These are phyloP conservation scores for Psilocybe cyanescens DNA, from an alignment of 768 basidiomycete species.

Conservation along the genomic window DNA sequence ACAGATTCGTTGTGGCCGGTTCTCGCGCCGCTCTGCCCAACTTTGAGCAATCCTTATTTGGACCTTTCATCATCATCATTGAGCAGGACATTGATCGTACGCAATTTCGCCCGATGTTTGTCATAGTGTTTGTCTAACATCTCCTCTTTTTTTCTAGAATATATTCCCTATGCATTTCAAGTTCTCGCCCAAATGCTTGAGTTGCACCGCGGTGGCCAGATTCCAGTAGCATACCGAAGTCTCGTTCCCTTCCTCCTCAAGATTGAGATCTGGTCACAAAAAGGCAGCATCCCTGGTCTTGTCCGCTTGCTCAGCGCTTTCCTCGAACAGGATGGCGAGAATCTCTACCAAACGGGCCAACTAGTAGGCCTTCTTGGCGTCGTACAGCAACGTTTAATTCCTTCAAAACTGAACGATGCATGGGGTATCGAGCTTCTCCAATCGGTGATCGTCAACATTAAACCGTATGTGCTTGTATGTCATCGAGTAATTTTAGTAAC, in stretches of 20 bases:
- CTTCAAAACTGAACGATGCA: slow-evolving; percentile 83
- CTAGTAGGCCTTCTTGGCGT: slow-evolving; percentile 83
- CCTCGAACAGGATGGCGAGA: slow-evolving; percentile 66
- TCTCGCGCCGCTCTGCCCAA: slow-evolving; percentile 65
- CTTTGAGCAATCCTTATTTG: slow-evolving; percentile 85
- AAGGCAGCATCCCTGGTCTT: slow-evolving; percentile 93
- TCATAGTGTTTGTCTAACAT: not conserved
- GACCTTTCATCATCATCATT: slow-evolving; percentile 85
- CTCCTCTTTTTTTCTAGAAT: slow-evolving; percentile 61
- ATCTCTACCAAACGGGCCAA: slow-evolving; percentile 75
- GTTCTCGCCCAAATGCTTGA: slow-evolving; percentile 95
- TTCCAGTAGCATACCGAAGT: slow-evolving; percentile 79
- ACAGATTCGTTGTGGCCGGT: slow-evolving; percentile 80
- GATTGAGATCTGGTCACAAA: slow-evolving; percentile 88
- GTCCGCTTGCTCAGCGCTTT: slow-evolving; percentile 88
- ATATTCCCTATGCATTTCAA: slow-evolving; percentile 97
- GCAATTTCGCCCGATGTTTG: slow-evolving; percentile 22
- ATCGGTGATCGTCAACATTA: slow-evolving; percentile 70
- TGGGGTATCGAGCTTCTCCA: slow-evolving; percentile 93
- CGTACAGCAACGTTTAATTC: slow-evolving; percentile 87
- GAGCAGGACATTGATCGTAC: slow-evolving; percentile 92
- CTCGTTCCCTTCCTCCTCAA: slow-evolving; percentile 85
- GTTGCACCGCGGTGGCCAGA: slow-evolving; percentile 56
- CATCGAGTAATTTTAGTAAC: not conserved
- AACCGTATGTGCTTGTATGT: slow-evolving; percentile 60